Evolutionary conservation across 345 rosid species (phyloP), one percentile per base, ranked within the genome.

Genomic region (Cochlearia excelsa): DNA sequence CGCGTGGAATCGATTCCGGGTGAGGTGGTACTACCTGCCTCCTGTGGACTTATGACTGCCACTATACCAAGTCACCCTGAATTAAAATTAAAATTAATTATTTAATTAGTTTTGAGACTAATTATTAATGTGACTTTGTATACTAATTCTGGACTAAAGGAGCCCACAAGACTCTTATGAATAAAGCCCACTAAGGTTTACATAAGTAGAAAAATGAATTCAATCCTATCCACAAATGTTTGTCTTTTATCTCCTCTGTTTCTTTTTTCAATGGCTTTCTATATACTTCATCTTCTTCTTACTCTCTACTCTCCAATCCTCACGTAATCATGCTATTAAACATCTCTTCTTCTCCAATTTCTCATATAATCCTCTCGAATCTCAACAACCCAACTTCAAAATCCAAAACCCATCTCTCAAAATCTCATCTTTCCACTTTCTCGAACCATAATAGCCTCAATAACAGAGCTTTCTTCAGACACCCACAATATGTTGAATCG

Each of bases 271-370:
- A 69, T 69, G 74, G 63, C 58, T 33, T 33, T 33, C 35, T 33
- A 16, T 33, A 3, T 33, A 2, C 35, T 33, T 33, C 35, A 5
- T 33, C 35, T 61, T 61, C 63, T 5, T 31, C 54, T 45, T 4
- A 46, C 42, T 3, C 34, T 48, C 63, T 48, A 41, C 59, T 62
- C 39, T 64, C 0, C 48, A 50, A 57, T 28, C 48, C 53, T 61
- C 68, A 63, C 28, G 58, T 55, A 77, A 64, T 80, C 88, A 92
- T 92, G 98, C 69, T 86, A 28, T 66, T 80, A 62, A 79, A 71
- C 72, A 74, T 81, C 67, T 78, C 86, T 34, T 47, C 82, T 33
- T 70, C 77, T 59, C 73, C 78, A 39, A 56, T 79, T 40, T 76
- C 84, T 39, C 79, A 78, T 65, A 60, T 48, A 51, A 60, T 75